Evolutionary conservation across 2,329 filamentous ascomycete species (phyloP).

Genomic region (Calycina herbarum): DNA sequence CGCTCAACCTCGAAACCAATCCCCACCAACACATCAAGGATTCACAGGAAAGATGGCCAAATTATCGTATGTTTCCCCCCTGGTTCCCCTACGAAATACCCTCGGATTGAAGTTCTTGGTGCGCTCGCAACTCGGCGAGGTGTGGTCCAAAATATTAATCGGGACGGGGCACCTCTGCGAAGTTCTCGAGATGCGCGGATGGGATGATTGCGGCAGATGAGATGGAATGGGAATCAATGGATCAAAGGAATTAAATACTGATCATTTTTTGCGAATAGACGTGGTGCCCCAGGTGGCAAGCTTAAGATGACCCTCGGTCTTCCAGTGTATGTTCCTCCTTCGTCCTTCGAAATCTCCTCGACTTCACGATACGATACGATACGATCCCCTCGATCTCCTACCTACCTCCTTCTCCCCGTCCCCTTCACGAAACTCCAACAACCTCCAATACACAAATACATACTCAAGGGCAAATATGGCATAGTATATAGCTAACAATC

Average conservation of each 20-base stretch:
- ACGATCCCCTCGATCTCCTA: neutral
- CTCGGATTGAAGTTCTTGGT: neutral
- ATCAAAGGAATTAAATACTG: slow-evolving; percentile 16
- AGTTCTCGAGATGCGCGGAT: neutral
- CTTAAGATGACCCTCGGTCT: slow-evolving; percentile 99
- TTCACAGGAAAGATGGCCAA: slow-evolving; percentile 61
- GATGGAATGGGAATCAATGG: neutral
- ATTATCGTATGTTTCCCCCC: slow-evolving; percentile 55
- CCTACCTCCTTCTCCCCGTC: neutral
- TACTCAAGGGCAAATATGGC: neutral
- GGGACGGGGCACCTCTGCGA: neutral
- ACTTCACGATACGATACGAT: neutral
- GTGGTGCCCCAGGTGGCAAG: slow-evolving; percentile 99
- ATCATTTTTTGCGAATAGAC: slow-evolving; percentile 45
- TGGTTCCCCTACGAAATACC: neutral
- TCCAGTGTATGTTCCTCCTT: slow-evolving; percentile 78
- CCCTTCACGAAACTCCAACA: neutral
- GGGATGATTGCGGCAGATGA: neutral
- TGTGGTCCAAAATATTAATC: neutral
- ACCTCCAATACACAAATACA: no score
- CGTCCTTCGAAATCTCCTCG: slow-evolving; percentile 33
- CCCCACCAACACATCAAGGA: slow-evolving; percentile 33
- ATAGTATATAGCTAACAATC: neutral
- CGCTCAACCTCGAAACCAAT: slow-evolving; percentile 28
- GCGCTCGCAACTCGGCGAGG: neutral